A percentile compares a stretch with the other conserved stretches of the same genome.
Conservation (phyloP, 768 basidiomycete species). For the Calocera cornea region DNA sequence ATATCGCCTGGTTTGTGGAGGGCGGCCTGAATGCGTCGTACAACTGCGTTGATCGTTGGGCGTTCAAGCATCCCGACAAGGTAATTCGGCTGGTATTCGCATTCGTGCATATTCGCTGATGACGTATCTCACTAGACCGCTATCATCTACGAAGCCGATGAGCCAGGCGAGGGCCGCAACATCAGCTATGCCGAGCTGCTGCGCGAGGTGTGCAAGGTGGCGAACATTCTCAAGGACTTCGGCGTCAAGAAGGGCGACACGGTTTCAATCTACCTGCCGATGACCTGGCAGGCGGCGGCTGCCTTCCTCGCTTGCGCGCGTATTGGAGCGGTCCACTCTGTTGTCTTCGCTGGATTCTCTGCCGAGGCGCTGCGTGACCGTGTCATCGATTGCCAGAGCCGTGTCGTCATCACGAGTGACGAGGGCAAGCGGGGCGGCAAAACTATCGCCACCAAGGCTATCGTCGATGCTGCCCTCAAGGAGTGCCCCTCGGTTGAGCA, state of each 20-base stretch:
- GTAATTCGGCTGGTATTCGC: slow-evolving; percentile 12
- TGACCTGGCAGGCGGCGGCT: slow-evolving; percentile 91
- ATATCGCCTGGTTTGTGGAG: slow-evolving; percentile 94
- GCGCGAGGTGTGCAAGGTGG: slow-evolving; percentile 74
- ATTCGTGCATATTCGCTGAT: neutral
- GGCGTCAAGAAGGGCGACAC: slow-evolving; percentile 94
- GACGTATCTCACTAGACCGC: slow-evolving; percentile 42
- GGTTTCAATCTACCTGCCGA: slow-evolving; percentile 83
- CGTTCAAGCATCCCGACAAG: slow-evolving; percentile 69
- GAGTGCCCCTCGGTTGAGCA: slow-evolving; percentile 77
- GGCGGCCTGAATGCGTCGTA: slow-evolving; percentile 85
- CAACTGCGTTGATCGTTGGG: slow-evolving; percentile 97
- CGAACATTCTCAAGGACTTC: slow-evolving; percentile 79
- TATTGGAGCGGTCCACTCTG: slow-evolving; percentile 91
- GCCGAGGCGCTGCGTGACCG: slow-evolving; percentile 90
- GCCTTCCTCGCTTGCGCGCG: slow-evolving; percentile 97
- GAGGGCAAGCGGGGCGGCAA: slow-evolving; percentile 92
- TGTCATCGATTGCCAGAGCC: slow-evolving; percentile 72
- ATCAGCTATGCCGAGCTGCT: slow-evolving; percentile 77
- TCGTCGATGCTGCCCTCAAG: slow-evolving; percentile 83
- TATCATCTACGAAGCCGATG: slow-evolving; percentile 97
- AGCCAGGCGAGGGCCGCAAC: slow-evolving; percentile 63
- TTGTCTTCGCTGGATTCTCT: slow-evolving; percentile 94
- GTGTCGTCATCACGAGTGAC: slow-evolving; percentile 90
- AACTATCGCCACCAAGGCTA: slow-evolving; percentile 82